phyloP scores from a whole-genome alignment of 345 rosid genomes.

The Linum trigynum region DNA sequence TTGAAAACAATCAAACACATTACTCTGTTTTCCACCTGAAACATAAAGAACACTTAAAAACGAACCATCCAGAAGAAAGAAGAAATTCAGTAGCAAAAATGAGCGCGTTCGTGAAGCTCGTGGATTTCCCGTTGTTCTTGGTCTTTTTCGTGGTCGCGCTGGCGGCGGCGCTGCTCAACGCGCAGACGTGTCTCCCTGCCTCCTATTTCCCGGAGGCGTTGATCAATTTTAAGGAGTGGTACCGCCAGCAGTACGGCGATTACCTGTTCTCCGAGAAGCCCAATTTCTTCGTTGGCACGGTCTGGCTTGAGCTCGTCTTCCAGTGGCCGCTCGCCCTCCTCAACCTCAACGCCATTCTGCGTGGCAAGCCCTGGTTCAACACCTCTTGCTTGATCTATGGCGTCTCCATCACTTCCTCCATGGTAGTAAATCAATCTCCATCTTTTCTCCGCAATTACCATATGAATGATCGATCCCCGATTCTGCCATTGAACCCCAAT shows the following conservation, averaged over 20 bases:
- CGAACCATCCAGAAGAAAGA: not conserved
- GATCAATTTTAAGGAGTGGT: constrained; percentile 34
- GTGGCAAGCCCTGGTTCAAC: constrained; percentile 51
- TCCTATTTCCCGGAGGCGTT: constrained; percentile 43
- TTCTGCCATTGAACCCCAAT: not conserved
- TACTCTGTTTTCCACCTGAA: too few relatives aligned
- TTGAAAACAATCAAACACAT: too few relatives aligned
- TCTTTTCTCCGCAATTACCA: not conserved
- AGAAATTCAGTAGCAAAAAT: constrained; percentile 13
- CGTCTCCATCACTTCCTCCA: constrained; percentile 46
- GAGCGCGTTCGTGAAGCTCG: constrained; percentile 48
- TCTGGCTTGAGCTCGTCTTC: constrained; percentile 61
- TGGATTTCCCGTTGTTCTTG: constrained; percentile 46
- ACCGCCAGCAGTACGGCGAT: constrained; percentile 44
- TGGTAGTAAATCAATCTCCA: constrained; percentile 34
- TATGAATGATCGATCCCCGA: not conserved
- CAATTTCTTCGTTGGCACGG: constrained; percentile 54
- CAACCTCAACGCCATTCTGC: constrained; percentile 41
- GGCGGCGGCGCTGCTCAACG: constrained; percentile 47
- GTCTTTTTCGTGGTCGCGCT: constrained; percentile 45
- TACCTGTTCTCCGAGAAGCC: constrained; percentile 63
- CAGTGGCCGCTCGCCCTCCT: constrained; percentile 67
- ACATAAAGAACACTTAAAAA: too few relatives aligned
- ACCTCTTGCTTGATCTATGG: constrained; percentile 76
- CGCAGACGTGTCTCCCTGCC: constrained; percentile 45